Base-by-base conservation (phyloP, 2,329 filamentous ascomycete species). In the Biscogniauxia mediterranea region DNA sequence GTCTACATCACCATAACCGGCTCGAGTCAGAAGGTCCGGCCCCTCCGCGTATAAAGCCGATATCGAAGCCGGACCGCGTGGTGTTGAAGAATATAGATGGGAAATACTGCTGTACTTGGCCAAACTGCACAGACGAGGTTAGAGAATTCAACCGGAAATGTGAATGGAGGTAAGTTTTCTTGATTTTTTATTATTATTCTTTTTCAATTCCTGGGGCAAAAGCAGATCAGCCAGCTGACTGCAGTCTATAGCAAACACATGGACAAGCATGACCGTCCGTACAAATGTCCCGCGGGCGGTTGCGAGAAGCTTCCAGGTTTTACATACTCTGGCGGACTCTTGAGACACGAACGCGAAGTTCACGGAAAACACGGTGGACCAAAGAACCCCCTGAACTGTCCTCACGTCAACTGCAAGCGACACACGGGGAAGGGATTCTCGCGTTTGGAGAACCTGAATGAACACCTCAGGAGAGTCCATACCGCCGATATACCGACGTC, bases 221-320 rank as follows among this genome's bases (percentile, higher is more conserved):
- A 9, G 28, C 7, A 32, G 11, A 32, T 6, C 28, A 32, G 2
- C 7, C 28, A 32, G 28, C 28, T 32, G 28, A 32, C 7, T 32
- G 7, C 7, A 32, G 11, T 19, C 38, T 56, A 6, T 66, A 96
- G 92, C 74, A 97, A 98, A 79, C 94, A 98, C 75, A 97, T 97
- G 93, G 94, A 98, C 78, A 97, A 97, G 75, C 94, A 98, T 74
- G 93, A 97, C 69, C 85, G 94, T 13, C 94, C 94, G 1, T 98
- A 97, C 74, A 91, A 93, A 70, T 98, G 94, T 76, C 83, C 81
- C 21, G 88, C 89, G 52, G 83, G 86, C n/a, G 90, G 90, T 46
- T 97, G 94, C 76, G 92, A 94, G 71, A 97, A 97, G 71, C 84
- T 97, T 0, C 91, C 91, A 57, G 94, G 94, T 1, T 98, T 98